Base-by-base conservation (phyloP, 129 eudicot species). In the Tanacetum coccineum region DNA sequence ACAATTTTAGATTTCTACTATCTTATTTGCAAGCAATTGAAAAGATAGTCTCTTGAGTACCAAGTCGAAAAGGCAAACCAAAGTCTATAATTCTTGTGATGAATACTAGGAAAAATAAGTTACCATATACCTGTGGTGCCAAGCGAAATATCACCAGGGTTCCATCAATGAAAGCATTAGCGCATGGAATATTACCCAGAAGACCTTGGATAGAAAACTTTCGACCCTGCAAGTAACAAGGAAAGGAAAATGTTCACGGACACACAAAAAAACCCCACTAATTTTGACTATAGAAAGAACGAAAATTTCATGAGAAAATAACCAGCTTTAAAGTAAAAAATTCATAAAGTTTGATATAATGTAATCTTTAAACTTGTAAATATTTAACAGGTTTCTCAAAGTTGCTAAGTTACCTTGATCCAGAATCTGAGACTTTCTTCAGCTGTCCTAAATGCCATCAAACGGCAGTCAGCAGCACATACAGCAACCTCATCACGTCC, bases 401-500 rank as follows among this genome's bases (percentile, higher is more conserved):
- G 45, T 52, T 30, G 55, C 13, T 18, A 26, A 11, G 30, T 18
- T 83, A 92, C 98, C 95, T 92, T 92, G 42, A 88, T 88, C 98
- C 98, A 92, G 70, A 88, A 88, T 74, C 98, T 86, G 72, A 51
- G 67, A 71, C 91, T 74, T 63, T 88, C 89, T 66, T 85, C 81
- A 72, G 80, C 96, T 44, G 80, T 82, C 70, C 55, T 68, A 70
- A 83, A 92, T 39, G 98, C 89, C 84, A 82, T 92, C 83, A 92
- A 72, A 71, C 98, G 95, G 76, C 89, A 75, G 81, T 92, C 98
- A 62, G 98, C 98, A 62, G 95, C 98, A 70, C 95, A 88, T 46
- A 92, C 87, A 45, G 98, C 95, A 82, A 92, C 79, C 68, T 92
- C 87, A 79, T 92, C 95, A 78, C 82, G 69, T 66, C 84, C 96